Conservation (phyloP, 2,329 filamentous ascomycete species). For the Sporothrix phasma region DNA sequence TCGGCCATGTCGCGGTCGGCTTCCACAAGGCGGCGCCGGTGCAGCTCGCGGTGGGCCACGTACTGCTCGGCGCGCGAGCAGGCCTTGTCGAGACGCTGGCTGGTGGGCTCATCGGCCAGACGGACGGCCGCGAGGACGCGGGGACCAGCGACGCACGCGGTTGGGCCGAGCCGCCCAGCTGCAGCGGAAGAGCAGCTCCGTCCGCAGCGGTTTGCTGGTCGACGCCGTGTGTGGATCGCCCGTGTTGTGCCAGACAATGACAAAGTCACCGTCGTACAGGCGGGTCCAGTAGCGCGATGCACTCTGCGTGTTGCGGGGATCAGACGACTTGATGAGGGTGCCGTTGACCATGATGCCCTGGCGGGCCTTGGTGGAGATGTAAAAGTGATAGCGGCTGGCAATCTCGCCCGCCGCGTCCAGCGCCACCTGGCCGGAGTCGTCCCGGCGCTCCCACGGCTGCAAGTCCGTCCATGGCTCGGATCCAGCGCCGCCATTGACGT, state of each 20-base stretch:
- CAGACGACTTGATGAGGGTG: constrained; percentile 48
- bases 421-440: constrained; percentile 25
- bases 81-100: constrained; percentile 39
- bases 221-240: constrained; percentile 22
- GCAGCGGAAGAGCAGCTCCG: constrained; percentile 43
- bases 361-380: constrained; percentile 70
- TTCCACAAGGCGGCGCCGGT: constrained; percentile 32
- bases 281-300: constrained; percentile 55
- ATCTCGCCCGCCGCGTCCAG: constrained; percentile 25
- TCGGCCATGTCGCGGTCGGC: constrained; percentile 36
- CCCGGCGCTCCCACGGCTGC: constrained; percentile 44
- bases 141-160: constrained; percentile 24
- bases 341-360: constrained; percentile 70
- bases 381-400: constrained; percentile 52
- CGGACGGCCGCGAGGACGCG: constrained; percentile 20
- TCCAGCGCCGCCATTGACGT: constrained; percentile 51
- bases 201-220: constrained; percentile 15
- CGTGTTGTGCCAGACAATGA: constrained; percentile 57
- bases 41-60: constrained; percentile 32
- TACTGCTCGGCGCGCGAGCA: constrained; percentile 38
- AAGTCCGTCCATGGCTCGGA: constrained; percentile 50
- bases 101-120: constrained; percentile 31
- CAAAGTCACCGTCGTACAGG: constrained; percentile 65
- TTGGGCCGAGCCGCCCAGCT: constrained; percentile 44
- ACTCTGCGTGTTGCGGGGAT: constrained; percentile 42